Evolutionary conservation across 2,329 filamentous ascomycete species (phyloP), one percentile per base, ranked within the genome.

Genomic region (Colletotrichum agaves): DNA sequence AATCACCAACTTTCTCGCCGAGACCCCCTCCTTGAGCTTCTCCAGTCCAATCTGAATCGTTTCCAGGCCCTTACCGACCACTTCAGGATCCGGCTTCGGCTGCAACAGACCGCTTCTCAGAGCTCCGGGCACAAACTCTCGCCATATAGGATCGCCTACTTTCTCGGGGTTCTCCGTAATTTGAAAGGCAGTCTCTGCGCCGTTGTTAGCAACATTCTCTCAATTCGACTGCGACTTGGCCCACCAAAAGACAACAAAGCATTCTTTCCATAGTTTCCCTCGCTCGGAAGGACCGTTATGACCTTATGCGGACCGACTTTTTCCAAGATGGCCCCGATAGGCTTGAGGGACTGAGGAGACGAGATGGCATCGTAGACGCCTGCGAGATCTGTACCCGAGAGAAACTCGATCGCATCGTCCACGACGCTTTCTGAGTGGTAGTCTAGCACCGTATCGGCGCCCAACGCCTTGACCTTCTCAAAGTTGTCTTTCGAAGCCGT

Each of bases 381-480:
- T 1, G 19, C 63, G 11, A 62, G 6, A 15, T 49, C 41, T 2
- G n/a, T 21, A 1, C 27, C 62, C 4, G 21, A 13, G 13, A 62
- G 11, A 0, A 23, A 33, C 5, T 19, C 7, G 0, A 56, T 10
- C 1, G 23, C n/a, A 5, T 79, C 74, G 1, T 71, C 66, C 10
- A 75, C 69, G 1, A 80, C 63, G 1, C 61, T 75, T 0, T 69
- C 65, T 21, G 72, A 75, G 4, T 76, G 78, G 71, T 85, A 83
- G 70, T 85, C 83, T 37, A 84, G 82, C 0, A 80, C 79, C 0
- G 77, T 71, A 12, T 70, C 74, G 0, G 83, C 83, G 0, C 84
- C 84, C 0, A 86, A 76, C 4, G 70, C 67, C 65, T 78, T 80
- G 5, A 82, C 73, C 50, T 78, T 78, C 0, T 78, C 78, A 17